Conservation (phyloP, 129 eudicot species). For the Arctium lappa region DNA sequence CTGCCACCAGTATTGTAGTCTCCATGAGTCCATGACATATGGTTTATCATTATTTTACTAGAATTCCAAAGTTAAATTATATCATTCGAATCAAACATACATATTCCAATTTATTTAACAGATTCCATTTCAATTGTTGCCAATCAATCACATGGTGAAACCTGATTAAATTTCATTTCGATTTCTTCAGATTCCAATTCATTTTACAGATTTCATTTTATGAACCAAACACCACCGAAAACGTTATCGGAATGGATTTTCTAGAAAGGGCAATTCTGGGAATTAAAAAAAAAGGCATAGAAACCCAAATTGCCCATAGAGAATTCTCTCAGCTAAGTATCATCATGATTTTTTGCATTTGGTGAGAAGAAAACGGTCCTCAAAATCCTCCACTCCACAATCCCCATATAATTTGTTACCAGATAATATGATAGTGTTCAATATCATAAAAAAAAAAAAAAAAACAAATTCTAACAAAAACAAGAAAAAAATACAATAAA, state of each 20-base stretch:
- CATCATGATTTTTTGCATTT: neutral
- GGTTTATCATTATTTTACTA: neutral
- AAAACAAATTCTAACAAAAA: slow-evolving; percentile 16
- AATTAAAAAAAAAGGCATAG: neutral
- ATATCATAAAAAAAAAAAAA: slow-evolving; percentile 12
- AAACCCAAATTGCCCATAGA: too few relatives aligned
- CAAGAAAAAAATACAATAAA: neutral
- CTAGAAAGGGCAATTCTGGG: neutral
- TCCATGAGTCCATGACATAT: too few relatives aligned
- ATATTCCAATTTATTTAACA: neutral
- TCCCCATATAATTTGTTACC: slow-evolving; percentile 12
- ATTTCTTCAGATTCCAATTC: too few relatives aligned
- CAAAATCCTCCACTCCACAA: slow-evolving; percentile 35
- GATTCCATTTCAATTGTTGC: neutral
- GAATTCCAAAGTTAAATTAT: neutral
- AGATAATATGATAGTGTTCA: slow-evolving; percentile 1
- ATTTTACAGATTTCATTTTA: too few relatives aligned
- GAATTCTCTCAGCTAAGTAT: neutral
- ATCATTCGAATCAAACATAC: neutral
- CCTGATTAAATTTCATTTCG: too few relatives aligned
- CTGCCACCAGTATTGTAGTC: too few relatives aligned
- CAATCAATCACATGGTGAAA: neutral
- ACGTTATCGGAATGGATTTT: neutral
- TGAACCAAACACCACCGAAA: too few relatives aligned
- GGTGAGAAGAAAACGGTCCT: slow-evolving; percentile 33